These are phyloP conservation scores for Xylariomycetidae sp. DNA, from an alignment of 2,329 filamentous ascomycete species.

Conservation along the genomic window DNA sequence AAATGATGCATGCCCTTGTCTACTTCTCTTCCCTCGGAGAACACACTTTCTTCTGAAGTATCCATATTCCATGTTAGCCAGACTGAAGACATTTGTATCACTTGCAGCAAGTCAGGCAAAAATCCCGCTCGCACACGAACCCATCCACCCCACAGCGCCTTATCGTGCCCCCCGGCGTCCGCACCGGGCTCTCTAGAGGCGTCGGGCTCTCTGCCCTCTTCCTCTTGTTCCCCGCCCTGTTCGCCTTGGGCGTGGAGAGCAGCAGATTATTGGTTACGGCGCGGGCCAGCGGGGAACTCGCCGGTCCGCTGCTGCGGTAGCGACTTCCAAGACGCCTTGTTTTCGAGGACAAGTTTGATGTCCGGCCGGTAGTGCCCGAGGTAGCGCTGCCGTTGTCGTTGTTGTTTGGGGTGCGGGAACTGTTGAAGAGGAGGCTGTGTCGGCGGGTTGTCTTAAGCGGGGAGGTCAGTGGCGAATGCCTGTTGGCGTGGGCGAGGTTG, in stretches of 20 bases:
- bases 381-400: slow-evolving; percentile 1
- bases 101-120: slow-evolving; percentile 52
- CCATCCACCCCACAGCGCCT: slow-evolving; percentile 51
- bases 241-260: slow-evolving; percentile 14
- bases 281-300: slow-evolving; percentile 25
- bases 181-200: slow-evolving; percentile 22
- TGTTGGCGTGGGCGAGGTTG: slow-evolving; percentile 1
- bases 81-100: slow-evolving; percentile 23
- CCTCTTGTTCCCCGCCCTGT: slow-evolving; percentile 14
- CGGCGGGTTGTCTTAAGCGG: slow-evolving; percentile 10
- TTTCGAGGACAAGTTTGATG: background rate
- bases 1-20: too few species aligned
- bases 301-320: slow-evolving; percentile 4
- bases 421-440: slow-evolving; percentile 5
- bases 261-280: slow-evolving; percentile 13
- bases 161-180: slow-evolving; percentile 46
- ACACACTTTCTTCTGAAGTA: too few species aligned
- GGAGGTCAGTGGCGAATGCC: slow-evolving; percentile 2
- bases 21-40: too few species aligned
- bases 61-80: slow-evolving; percentile 6
- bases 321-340: background rate
- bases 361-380: background rate
- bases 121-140: slow-evolving; percentile 51
- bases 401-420: background rate
- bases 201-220: background rate